phyloP scores from a whole-genome alignment of 192 early-diverging fungal species.

The Linderina pennispora region DNA sequence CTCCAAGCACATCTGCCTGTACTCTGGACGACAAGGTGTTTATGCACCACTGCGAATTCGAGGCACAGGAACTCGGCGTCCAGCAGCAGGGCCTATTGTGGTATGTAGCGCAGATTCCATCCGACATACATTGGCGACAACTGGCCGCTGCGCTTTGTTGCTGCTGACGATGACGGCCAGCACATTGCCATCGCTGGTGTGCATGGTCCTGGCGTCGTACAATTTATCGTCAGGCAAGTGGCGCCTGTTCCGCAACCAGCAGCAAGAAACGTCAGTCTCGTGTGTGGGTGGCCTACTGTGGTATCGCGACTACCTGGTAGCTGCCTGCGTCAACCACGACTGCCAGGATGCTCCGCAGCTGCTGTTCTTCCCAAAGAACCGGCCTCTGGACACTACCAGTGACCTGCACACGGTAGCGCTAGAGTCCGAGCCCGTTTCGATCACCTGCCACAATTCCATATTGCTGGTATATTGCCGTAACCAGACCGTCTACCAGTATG shows the following conservation, averaged over 20 bases:
- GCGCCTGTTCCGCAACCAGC: slow-evolving; percentile 88
- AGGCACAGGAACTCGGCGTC: neutral
- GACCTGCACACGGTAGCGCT: slow-evolving; percentile 15
- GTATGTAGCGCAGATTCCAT: slow-evolving; percentile 28
- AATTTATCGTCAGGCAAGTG: slow-evolving; percentile 65
- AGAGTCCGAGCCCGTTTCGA: slow-evolving; percentile 8
- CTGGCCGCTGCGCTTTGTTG: slow-evolving; percentile 51
- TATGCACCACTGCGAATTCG: slow-evolving; percentile 19
- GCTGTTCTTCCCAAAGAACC: slow-evolving; percentile 23
- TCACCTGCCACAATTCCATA: slow-evolving; percentile 27
- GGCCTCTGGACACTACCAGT: slow-evolving; percentile 19
- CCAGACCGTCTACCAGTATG: slow-evolving; percentile 18
- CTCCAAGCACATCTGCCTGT: slow-evolving; percentile 31
- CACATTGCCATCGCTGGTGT: slow-evolving; percentile 81
- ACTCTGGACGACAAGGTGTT: slow-evolving; percentile 40
- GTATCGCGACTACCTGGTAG: slow-evolving; percentile 32
- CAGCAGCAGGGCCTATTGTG: slow-evolving; percentile 25
- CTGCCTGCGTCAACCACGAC: slow-evolving; percentile 20
- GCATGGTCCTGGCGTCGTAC: slow-evolving; percentile 77
- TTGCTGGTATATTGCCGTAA: slow-evolving; percentile 18
- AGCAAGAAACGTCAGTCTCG: slow-evolving; percentile 32
- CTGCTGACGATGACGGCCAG: slow-evolving; percentile 60
- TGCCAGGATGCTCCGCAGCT: slow-evolving; percentile 8
- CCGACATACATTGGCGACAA: slow-evolving; percentile 16
- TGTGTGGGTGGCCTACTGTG: slow-evolving; percentile 40